A percentile compares a stretch with the other conserved stretches of the same genome.
phyloP scores from a whole-genome alignment of 2,329 filamentous ascomycete genomes.

The Huntiella decipiens region DNA sequence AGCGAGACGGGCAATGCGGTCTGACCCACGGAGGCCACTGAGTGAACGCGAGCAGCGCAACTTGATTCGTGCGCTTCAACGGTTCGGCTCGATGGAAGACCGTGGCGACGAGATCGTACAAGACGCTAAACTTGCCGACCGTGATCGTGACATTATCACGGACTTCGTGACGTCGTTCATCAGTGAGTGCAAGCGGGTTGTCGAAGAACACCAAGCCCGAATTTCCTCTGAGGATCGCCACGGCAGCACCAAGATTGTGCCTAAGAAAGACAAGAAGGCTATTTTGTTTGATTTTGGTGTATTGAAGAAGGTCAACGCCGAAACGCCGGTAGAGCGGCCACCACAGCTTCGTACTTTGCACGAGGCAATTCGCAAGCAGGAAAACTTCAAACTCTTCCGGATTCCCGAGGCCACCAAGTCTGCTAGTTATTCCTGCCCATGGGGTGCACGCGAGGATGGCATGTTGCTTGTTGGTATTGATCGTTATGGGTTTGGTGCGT shows the following conservation, averaged over 20 bases:
- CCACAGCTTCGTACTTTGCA: slow-evolving; percentile 72
- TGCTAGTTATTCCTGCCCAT: slow-evolving; percentile 76
- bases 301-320: slow-evolving; percentile 86
- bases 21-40: slow-evolving; percentile 75
- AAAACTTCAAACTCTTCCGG: slow-evolving; percentile 64
- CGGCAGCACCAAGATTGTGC: slow-evolving; percentile 58
- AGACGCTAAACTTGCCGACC: slow-evolving; percentile 66
- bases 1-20: slow-evolving; percentile 51
- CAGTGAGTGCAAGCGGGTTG: slow-evolving; percentile 33
- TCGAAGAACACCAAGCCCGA: slow-evolving; percentile 48
- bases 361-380: slow-evolving; percentile 44
- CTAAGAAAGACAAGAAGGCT: slow-evolving; percentile 95
- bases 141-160: slow-evolving; percentile 64
- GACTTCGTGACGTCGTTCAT: slow-evolving; percentile 60
- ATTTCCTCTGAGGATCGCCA: slow-evolving; percentile 61
- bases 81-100: slow-evolving; percentile 79
- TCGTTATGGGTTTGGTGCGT: slow-evolving; percentile 85
- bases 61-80: slow-evolving; percentile 74
- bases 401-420: slow-evolving; percentile 82
- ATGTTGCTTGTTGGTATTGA: slow-evolving; percentile 94
- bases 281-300: slow-evolving; percentile 88
- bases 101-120: slow-evolving; percentile 71
- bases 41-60: slow-evolving; percentile 86
- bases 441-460: slow-evolving; percentile 85
- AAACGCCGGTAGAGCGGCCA: slow-evolving; percentile 82